These are phyloP conservation scores for Limnanthes douglasii DNA, from an alignment of 345 rosid species.

Conservation along the genomic window DNA sequence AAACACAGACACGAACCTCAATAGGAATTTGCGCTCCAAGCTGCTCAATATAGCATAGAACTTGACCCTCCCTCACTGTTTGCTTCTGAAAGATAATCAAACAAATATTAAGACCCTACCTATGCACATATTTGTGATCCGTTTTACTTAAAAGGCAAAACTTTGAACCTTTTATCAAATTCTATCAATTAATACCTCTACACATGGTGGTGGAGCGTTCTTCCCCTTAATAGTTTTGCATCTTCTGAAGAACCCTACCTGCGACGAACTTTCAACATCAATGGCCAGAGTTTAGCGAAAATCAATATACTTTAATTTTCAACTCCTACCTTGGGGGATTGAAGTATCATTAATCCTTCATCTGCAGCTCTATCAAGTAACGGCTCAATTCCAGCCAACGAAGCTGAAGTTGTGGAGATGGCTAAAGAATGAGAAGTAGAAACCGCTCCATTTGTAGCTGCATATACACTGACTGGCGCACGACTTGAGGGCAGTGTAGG, in stretches of 20 bases:
- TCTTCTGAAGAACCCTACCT: constrained; percentile 83
- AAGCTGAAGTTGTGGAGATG: constrained; percentile 24
- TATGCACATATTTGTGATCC: not conserved
- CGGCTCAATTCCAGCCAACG: constrained; percentile 19
- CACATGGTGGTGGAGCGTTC: constrained; percentile 74
- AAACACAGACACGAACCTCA: constrained; percentile 48
- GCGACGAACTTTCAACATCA: no score
- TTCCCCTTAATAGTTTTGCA: constrained; percentile 70
- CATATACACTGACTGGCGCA: constrained; percentile 13
- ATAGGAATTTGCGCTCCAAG: constrained; percentile 72
- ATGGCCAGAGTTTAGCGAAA: constrained; percentile 7
- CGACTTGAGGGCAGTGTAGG: constrained; percentile 24
- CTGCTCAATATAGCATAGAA: constrained; percentile 73
- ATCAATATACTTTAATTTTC: not conserved
- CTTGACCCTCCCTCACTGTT: constrained; percentile 79
- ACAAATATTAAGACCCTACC: not conserved
- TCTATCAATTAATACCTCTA: constrained; percentile 43
- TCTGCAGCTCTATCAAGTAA: constrained; percentile 53
- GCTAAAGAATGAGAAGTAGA: constrained; percentile 46
- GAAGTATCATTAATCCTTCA: constrained; percentile 59
- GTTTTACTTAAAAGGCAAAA: not conserved
- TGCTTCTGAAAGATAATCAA: constrained; percentile 41
- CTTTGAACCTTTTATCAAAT: not conserved
- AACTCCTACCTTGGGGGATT: constrained; percentile 60
- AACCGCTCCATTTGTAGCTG: constrained; percentile 30